Evolutionary conservation across 352 stramenopile genomes (phyloP).

Genomic region (Phytophthora pini): DNA sequence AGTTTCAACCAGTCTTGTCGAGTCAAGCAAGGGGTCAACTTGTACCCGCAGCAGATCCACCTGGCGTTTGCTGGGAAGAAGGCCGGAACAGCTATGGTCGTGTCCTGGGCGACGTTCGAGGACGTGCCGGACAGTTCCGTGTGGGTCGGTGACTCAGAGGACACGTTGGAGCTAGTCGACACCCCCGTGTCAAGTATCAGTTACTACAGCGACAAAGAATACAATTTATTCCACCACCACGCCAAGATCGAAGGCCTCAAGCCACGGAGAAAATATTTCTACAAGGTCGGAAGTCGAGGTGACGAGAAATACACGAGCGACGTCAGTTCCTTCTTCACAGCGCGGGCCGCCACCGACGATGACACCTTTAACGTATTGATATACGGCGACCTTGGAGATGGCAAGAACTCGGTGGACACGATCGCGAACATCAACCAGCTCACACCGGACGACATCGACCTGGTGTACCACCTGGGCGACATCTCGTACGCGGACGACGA

Average conservation of each 20-base stretch:
- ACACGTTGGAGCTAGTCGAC: constrained; percentile 28
- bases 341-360: constrained; percentile 24
- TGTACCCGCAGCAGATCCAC: constrained; percentile 65
- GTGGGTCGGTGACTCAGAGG: constrained; percentile 48
- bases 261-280: constrained; percentile 53
- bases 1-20: constrained; percentile 56
- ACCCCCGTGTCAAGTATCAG: constrained; percentile 33
- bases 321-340: constrained; percentile 44
- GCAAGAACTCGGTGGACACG: constrained; percentile 43
- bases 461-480: constrained; percentile 80
- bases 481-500: constrained; percentile 59
- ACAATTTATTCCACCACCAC: constrained; percentile 57
- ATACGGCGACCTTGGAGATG: constrained; percentile 64
- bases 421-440: constrained; percentile 51
- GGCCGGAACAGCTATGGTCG: constrained; percentile 55
- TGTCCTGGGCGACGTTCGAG: constrained; percentile 69
- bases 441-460: constrained; percentile 42
- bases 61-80: constrained; percentile 54
- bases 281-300: constrained; percentile 47
- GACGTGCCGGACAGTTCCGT: constrained; percentile 46
- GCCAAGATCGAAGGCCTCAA: constrained; percentile 33
- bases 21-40: constrained; percentile 47
- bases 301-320: constrained; percentile 38
- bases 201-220: constrained; percentile 61
- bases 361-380: constrained; percentile 56